These are phyloP conservation scores for Setaria italica DNA, from an alignment of 202 grass and related monocot species.

Conservation along the genomic window DNA sequence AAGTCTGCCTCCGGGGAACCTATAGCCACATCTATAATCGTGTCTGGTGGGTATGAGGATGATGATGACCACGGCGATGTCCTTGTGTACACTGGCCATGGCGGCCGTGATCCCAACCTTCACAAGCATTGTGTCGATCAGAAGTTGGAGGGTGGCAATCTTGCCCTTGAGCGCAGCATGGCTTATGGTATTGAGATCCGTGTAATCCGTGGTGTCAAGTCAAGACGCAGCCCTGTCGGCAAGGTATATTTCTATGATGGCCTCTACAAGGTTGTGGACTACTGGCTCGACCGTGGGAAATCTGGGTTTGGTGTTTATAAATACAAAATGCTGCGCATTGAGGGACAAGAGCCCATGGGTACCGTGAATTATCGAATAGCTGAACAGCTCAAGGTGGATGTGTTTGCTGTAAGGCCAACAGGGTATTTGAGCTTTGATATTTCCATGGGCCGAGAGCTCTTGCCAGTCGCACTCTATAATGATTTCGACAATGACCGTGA, in stretches of 20 bases:
- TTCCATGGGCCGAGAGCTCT: conserved; percentile 77
- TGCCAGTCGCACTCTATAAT: conserved; percentile 77
- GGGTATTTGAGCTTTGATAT: conserved; percentile 94
- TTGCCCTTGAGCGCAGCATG: conserved; percentile 96
- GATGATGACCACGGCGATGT: conserved; percentile 89
- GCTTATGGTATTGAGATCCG: conserved; percentile 94
- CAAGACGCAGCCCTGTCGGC: conserved; percentile 44
- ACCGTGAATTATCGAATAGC: conserved; percentile 70
- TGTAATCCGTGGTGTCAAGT: conserved; percentile 78
- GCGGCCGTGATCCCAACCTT: conserved; percentile 79
- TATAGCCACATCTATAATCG: conserved; percentile 91
- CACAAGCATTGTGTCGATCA: conserved; percentile 79
- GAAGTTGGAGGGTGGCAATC: conserved; percentile 92
- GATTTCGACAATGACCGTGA: conserved; percentile 89
- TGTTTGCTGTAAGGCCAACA: conserved; percentile 57
- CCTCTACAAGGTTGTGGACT: conserved; percentile 91
- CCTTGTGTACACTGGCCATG: conserved; percentile 94
- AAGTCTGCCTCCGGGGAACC: conserved; percentile 76
- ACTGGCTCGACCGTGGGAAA: conserved; percentile 85
- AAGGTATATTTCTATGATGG: conserved; percentile 98
- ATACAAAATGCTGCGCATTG: conserved; percentile 85
- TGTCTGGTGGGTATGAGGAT: conserved; percentile 97
- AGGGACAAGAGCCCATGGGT: conserved; percentile 96
- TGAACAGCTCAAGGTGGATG: conserved; percentile 75
- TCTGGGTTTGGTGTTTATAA: conserved; percentile 92